Evolutionary conservation across 495 filamentous ascomycete species (phyloP).

Genomic region (Xylaria palmicola): DNA sequence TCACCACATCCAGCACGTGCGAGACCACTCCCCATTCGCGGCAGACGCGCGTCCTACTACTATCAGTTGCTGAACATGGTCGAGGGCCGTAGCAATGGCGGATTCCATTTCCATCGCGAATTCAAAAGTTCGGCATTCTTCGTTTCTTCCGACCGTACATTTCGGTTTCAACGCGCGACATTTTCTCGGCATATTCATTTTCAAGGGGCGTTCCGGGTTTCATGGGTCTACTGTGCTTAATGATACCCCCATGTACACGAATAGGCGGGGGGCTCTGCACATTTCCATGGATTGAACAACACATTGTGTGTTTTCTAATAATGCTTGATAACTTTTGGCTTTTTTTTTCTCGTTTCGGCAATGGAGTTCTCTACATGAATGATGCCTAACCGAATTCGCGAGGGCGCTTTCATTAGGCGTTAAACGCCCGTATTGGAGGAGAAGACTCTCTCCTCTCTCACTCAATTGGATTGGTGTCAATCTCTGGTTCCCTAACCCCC

Average conservation of each 20-base stretch:
- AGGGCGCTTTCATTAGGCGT: too few relatives aligned
- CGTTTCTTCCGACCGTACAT: conserved; percentile 8
- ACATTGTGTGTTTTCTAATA: not conserved
- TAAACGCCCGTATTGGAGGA: too few relatives aligned
- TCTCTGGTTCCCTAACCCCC: too few relatives aligned
- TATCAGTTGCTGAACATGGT: conserved; percentile 26
- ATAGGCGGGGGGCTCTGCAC: conserved; percentile 1
- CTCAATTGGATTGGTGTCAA: too few relatives aligned
- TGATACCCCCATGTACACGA: conserved; percentile 32
- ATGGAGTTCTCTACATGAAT: too few relatives aligned
- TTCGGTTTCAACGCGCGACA: conserved; percentile 18
- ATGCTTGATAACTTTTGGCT: not conserved
- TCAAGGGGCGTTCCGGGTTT: conserved; percentile 10
- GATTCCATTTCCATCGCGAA: not conserved
- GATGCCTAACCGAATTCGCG: too few relatives aligned
- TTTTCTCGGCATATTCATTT: conserved; percentile 22
- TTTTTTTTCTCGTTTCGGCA: too few relatives aligned
- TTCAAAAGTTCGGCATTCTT: conserved; percentile 6
- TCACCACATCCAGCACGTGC: conserved; percentile 27
- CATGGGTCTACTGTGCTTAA: too few relatives aligned
- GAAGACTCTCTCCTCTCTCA: too few relatives aligned
- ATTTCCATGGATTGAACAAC: not conserved
- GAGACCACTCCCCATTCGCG: conserved; percentile 41
- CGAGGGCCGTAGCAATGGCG: not conserved
- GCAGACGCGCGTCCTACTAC: conserved; percentile 41